A percentile compares a stretch with the other conserved stretches of the same genome.
These are phyloP conservation scores for Zygnema cylindricum DNA, from an alignment of 139 green algal species.

Conservation along the genomic window DNA sequence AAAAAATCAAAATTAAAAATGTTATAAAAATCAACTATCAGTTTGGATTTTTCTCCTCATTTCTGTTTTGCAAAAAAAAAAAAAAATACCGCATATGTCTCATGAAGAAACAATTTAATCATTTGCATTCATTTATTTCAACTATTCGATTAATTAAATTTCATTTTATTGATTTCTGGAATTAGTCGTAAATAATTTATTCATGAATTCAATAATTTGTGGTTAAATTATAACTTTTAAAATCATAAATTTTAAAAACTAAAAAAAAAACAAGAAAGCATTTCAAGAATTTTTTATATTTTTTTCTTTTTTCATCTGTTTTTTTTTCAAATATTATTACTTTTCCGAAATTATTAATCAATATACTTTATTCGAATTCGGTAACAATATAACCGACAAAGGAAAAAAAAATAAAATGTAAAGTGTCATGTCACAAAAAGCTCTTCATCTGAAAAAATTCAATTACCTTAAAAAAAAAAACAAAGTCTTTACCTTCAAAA, in stretches of 20 bases:
- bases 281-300: neutral
- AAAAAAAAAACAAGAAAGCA: neutral
- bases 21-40: neutral
- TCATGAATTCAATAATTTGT: neutral
- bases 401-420: neutral
- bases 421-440: neutral
- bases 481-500: neutral
- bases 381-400: neutral
- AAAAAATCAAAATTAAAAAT: conserved; percentile 3
- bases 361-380: neutral
- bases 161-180: neutral
- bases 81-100: neutral
- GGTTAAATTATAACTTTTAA: neutral
- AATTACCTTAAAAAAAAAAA: no score
- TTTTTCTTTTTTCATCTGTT: neutral
- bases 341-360: neutral
- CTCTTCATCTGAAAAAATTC: neutral
- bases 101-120: neutral
- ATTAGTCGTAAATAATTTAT: no score
- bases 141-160: neutral
- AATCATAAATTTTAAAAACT: neutral
- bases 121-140: neutral
- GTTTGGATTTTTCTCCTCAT: neutral
- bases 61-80: neutral
- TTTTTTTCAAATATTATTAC: neutral